Base-by-base conservation (phyloP, 2,329 filamentous ascomycete genomes). In the Penicillium brevicompactum region DNA sequence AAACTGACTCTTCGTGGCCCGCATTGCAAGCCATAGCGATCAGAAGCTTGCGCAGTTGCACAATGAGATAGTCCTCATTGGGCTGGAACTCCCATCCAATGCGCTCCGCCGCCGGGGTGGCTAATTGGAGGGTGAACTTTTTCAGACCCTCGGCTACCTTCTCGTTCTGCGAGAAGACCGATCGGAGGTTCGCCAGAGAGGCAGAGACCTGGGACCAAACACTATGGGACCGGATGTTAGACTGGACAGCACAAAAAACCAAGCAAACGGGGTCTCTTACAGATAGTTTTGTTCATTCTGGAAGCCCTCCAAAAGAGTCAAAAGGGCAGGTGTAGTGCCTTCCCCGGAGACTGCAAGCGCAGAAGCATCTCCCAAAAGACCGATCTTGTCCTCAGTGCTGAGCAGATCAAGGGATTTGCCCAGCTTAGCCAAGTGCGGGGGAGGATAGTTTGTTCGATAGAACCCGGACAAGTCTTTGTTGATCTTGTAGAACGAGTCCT, bases 401-500 rank as follows among this genome's bases (percentile, higher is more conserved):
- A 99, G 82, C 63, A 87, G 86, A 63, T 90, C 82, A 14, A 92
- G 87, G 65, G 90, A 87, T 50, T 86, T 83, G 55, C 90, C 89
- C 22, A 99, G 86, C 76, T 91, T 91, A 38, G 84, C 84, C 40
- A 99, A 83, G 46, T 93, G 87, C 60, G 85, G 81, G n/a, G 91
- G 87, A 5, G 94, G 91, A 70, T 97, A 96, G 76, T 96, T 96
- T 46, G 93, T 94, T 58, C 92, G 86, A 78, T 95, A 97, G 76
- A 90, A 97, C 24, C 92, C 93, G 49, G 88, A 92, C 55, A 93
- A 89, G 52, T 93, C 86, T 57, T 88, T 87, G 79, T 99, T 99
- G 67, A 99, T 81, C 78, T 96, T 95, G 79, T 97, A 99, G 74
- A 96, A 97, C 38, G 85, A 83, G 62, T 91, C 85, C 54, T 96